Percentiles rank a stretch among this genome's conserved stretches.
These are phyloP conservation scores for Kluyveromyces lactis DNA, from an alignment of 805 yeast genomes.

Conservation along the genomic window DNA sequence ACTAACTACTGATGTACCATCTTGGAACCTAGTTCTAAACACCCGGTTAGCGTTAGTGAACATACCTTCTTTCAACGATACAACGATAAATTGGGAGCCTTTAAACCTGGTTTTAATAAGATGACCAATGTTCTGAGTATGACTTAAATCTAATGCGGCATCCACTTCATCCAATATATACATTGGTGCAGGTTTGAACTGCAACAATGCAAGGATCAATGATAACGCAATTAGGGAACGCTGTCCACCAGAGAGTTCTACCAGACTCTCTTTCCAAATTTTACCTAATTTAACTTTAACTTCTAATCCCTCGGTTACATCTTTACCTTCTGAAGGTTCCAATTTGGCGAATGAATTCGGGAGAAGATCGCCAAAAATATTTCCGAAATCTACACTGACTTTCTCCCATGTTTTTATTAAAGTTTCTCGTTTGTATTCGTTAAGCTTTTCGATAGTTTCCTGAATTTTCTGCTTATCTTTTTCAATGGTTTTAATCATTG, in stretches of 20 bases:
- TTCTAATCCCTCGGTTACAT: conserved; percentile 83
- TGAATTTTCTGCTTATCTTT: conserved; percentile 85
- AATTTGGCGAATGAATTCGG: conserved; percentile 88
- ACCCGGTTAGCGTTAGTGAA: conserved; percentile 94
- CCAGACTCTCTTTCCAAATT: conserved; percentile 93
- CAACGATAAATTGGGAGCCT: conserved; percentile 95
- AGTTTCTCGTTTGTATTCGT: conserved; percentile 78
- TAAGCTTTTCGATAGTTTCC: conserved; percentile 74
- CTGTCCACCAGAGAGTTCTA: conserved; percentile 96
- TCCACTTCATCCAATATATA: conserved; percentile 96
- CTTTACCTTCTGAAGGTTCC: conserved; percentile 71
- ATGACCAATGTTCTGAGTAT: conserved; percentile 96
- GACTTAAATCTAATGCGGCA: conserved; percentile 95
- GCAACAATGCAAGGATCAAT: conserved; percentile 81
- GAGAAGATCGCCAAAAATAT: conserved; percentile 75
- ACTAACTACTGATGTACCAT: conserved; percentile 89
- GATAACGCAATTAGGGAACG: conserved; percentile 90
- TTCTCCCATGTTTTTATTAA: conserved; percentile 76
- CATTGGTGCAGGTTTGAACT: conserved; percentile 98
- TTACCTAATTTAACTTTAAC: conserved; percentile 84
- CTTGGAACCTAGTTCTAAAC: conserved; percentile 89
- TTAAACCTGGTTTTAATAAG: conserved; percentile 89
- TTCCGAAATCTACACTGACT: conserved; percentile 84
- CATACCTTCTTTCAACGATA: conserved; percentile 96
- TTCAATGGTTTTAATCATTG: conserved; percentile 80